Percentiles rank a stretch among this genome's conserved stretches.
Conservation (phyloP, 2,329 filamentous ascomycete species). For the Graphium sp. region DNA sequence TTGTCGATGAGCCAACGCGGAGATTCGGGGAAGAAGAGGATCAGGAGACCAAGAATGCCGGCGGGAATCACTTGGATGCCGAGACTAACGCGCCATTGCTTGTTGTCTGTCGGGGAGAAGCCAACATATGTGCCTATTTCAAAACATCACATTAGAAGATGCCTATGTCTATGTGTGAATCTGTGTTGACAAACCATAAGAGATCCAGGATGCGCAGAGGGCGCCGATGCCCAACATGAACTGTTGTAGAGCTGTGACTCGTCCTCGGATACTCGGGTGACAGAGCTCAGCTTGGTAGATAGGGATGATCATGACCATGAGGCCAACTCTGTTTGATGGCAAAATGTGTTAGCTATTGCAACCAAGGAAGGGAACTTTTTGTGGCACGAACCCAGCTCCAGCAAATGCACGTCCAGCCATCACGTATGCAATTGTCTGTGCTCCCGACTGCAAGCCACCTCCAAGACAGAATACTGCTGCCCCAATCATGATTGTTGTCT, state of each 20-base stretch:
- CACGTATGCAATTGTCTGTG: conserved; percentile 38
- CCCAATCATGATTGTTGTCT: conserved; percentile 57
- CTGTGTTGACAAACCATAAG: conserved; percentile 35
- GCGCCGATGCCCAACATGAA: conserved; percentile 70
- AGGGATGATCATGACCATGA: conserved; percentile 23
- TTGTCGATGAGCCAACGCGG: conserved; percentile 64
- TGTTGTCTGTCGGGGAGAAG: conserved; percentile 11
- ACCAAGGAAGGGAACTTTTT: background rate
- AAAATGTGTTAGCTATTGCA: conserved; percentile 1
- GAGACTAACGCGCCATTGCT: conserved; percentile 24
- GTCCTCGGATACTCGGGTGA: conserved; percentile 61
- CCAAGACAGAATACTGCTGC: conserved; percentile 55
- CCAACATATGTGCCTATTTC: conserved; percentile 14
- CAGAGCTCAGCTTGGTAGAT: conserved; percentile 67
- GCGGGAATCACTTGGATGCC: conserved; percentile 60
- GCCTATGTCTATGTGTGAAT: no score
- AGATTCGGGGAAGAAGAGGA: conserved; percentile 53
- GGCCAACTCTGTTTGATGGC: conserved; percentile 20
- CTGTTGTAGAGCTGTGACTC: conserved; percentile 60
- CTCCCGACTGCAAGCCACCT: conserved; percentile 57
- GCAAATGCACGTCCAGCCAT: conserved; percentile 56
- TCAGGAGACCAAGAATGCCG: conserved; percentile 44
- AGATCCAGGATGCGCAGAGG: conserved; percentile 56
- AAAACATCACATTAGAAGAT: no score
- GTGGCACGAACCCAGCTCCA: conserved; percentile 35